A percentile compares a stretch with the other conserved stretches of the same genome.
Evolutionary conservation across 164 flowering plant genomes (phyloP).

Genomic region (Chimonanthus praecox): DNA sequence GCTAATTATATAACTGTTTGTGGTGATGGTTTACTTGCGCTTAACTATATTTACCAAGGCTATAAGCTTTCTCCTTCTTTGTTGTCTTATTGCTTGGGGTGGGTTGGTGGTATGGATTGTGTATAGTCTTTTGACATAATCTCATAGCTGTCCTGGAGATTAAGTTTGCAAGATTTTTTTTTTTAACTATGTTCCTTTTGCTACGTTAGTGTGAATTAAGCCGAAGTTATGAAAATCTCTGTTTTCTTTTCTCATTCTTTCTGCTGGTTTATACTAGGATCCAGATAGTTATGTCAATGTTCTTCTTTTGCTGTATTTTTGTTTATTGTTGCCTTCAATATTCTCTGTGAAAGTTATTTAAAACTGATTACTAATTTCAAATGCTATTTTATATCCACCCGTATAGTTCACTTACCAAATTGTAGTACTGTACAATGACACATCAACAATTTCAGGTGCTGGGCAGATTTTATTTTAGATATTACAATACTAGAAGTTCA

Average conservation of each 20-base stretch:
- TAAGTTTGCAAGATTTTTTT: too few relatives aligned
- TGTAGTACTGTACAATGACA: too few relatives aligned
- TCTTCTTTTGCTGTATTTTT: too few relatives aligned
- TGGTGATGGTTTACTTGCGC: neutral
- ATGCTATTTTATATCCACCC: neutral
- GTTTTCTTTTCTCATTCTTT: neutral
- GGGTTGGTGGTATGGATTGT: neutral
- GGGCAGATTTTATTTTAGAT: too few relatives aligned
- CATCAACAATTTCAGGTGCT: too few relatives aligned
- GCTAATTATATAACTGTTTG: neutral
- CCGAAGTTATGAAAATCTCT: neutral
- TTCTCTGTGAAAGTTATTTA: neutral
- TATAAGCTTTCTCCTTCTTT: neutral
- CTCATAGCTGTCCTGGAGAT: neutral
- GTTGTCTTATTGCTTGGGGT: too few relatives aligned
- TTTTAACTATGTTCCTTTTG: neutral
- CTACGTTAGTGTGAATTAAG: neutral
- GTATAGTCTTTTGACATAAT: neutral
- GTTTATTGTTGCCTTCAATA: neutral
- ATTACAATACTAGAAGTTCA: too few relatives aligned
- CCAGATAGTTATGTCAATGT: too few relatives aligned
- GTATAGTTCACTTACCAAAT: too few relatives aligned
- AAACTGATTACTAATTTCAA: neutral
- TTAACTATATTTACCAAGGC: neutral
- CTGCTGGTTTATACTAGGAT: neutral